Conservation (phyloP, 805 yeast genomes). For the Ogataea parapolymorpha region DNA sequence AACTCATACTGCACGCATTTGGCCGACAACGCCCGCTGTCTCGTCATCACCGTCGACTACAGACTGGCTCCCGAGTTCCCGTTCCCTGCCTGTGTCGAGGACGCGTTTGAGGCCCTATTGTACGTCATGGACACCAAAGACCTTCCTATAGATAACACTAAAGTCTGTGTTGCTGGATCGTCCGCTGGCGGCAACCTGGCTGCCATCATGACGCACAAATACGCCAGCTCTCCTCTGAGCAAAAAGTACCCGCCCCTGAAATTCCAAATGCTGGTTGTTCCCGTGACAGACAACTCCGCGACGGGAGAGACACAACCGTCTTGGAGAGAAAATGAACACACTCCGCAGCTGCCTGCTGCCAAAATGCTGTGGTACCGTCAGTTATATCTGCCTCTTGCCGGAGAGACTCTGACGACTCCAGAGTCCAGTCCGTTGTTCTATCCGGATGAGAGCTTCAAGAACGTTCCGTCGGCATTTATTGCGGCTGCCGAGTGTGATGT, state of each 20-base stretch:
- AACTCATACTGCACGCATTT: conserved; percentile 41
- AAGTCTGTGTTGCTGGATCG: conserved; percentile 42
- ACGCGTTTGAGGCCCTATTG: conserved; percentile 37
- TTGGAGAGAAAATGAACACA: conserved; percentile 37
- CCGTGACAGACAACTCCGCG: conserved; percentile 43
- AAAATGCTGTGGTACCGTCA: conserved; percentile 46
- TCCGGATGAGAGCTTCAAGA: conserved; percentile 37
- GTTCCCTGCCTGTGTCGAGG: conserved; percentile 47
- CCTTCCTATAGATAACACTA: conserved; percentile 30
- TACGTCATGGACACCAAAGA: conserved; percentile 30
- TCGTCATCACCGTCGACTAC: conserved; percentile 44
- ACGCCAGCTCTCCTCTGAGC: conserved; percentile 26
- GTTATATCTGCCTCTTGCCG: conserved; percentile 40
- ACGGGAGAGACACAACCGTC: conserved; percentile 34
- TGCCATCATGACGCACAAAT: conserved; percentile 34
- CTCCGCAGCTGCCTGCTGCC: conserved; percentile 43
- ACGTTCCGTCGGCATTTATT: conserved; percentile 40
- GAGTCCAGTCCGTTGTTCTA: conserved; percentile 41
- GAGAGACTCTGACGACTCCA: conserved; percentile 31
- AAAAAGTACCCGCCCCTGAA: conserved; percentile 32
- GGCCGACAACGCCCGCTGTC: conserved; percentile 35
- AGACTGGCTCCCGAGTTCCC: conserved; percentile 48
- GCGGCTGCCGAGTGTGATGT: conserved; percentile 45
- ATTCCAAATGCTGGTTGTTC: conserved; percentile 42
- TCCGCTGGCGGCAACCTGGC: conserved; percentile 45